These are phyloP conservation scores for Thielaviopsis punctulata DNA, from an alignment of 2,329 filamentous ascomycete genomes.

Conservation along the genomic window DNA sequence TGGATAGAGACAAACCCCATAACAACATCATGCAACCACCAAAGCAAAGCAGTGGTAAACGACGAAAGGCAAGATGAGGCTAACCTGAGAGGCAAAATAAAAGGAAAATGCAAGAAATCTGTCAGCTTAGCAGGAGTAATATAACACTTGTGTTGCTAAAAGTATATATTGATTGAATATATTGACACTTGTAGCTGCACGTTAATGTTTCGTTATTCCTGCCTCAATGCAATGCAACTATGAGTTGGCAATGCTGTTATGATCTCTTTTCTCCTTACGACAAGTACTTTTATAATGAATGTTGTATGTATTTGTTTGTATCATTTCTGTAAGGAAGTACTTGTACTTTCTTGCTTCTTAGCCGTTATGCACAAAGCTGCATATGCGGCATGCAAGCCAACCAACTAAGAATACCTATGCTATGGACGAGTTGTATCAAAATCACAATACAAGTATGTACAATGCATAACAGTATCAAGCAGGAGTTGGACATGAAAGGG, in stretches of 20 bases:
- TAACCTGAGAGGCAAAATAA: no score
- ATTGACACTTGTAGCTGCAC: not conserved
- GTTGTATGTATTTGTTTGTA: not conserved
- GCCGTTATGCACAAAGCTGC: not conserved
- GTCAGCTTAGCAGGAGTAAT: not conserved
- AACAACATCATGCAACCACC: no score
- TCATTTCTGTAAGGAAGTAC: not conserved
- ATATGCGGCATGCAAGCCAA: not conserved
- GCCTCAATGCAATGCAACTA: not conserved
- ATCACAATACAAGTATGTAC: no score
- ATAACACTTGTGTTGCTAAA: not conserved
- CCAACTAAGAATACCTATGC: no score
- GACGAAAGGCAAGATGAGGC: no score
- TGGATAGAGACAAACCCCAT: no score
- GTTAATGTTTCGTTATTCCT: not conserved
- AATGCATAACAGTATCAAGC: no score
- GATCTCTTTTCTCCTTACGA: not conserved
- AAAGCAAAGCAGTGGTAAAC: no score
- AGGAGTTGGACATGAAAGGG: no score
- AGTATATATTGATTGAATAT: not conserved
- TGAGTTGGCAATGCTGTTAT: not conserved
- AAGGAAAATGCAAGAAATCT: no score
- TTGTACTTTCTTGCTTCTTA: not conserved
- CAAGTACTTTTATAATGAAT: not conserved
- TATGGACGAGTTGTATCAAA: no score